Evolutionary conservation across 2,329 filamentous ascomycete species (phyloP).

Genomic region (Cordyceps javanica): DNA sequence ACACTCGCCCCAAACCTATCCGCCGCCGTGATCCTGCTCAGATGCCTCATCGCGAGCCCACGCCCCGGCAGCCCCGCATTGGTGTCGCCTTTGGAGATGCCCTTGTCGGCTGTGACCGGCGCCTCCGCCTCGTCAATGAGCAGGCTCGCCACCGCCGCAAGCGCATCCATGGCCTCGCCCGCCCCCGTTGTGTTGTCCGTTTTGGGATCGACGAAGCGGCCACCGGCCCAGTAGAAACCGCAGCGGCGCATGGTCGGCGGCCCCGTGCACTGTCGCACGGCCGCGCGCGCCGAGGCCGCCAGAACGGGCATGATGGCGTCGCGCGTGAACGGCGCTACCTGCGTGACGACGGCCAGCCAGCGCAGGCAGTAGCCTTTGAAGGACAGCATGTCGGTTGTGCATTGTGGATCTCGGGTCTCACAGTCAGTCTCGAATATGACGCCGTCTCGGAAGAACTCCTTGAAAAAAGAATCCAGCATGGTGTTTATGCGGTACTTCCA

Average conservation of each 20-base stretch:
- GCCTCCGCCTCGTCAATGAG: slow-evolving; percentile 35
- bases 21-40: neutral
- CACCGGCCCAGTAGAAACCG: slow-evolving; percentile 48
- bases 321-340: slow-evolving; percentile 43
- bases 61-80: slow-evolving; percentile 28
- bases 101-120: slow-evolving; percentile 41
- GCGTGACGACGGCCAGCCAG: slow-evolving; percentile 42
- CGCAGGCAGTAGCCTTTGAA: slow-evolving; percentile 51
- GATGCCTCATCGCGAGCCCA: no score
- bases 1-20: slow-evolving; percentile 1
- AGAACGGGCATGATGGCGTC: slow-evolving; percentile 40
- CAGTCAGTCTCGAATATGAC: slow-evolving; percentile 58
- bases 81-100: slow-evolving; percentile 39
- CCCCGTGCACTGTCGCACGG: slow-evolving; percentile 42
- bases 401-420: slow-evolving; percentile 35
- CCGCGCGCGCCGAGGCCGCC: slow-evolving; percentile 40
- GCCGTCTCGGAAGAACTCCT: slow-evolving; percentile 41
- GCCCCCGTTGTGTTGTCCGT: slow-evolving; percentile 50
- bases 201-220: slow-evolving; percentile 38
- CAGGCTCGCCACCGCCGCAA: slow-evolving; percentile 47
- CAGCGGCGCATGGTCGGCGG: slow-evolving; percentile 39
- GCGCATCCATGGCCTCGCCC: slow-evolving; percentile 53
- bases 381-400: slow-evolving; percentile 51
- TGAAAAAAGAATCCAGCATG: slow-evolving; percentile 31
- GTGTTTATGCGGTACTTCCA: slow-evolving; percentile 49